These are phyloP conservation scores for Bipolaris cookei DNA, from an alignment of 2,329 filamentous ascomycete species.

Conservation along the genomic window DNA sequence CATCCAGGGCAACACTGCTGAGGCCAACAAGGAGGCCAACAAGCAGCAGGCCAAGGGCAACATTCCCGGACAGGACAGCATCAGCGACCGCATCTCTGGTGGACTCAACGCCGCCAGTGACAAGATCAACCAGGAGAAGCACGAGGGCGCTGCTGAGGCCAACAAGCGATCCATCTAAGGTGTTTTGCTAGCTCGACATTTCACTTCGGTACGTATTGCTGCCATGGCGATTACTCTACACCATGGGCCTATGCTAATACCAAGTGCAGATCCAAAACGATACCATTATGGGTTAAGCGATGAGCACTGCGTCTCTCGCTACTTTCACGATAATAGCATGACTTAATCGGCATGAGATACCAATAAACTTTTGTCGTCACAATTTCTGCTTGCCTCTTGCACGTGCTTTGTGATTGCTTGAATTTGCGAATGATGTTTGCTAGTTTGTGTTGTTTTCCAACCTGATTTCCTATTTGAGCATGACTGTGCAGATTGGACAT, in stretches of 20 bases:
- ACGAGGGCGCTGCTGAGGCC: slow-evolving; percentile 57
- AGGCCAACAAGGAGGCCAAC: slow-evolving; percentile 71
- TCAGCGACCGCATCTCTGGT: slow-evolving; percentile 60
- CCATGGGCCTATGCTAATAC: slow-evolving; percentile 2
- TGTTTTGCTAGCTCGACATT: slow-evolving; percentile 20
- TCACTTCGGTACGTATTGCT: slow-evolving; percentile 23
- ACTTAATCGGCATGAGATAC: slow-evolving; percentile 37
- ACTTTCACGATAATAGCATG: slow-evolving; percentile 22
- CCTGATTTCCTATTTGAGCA: too few relatives aligned
- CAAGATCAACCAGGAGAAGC: slow-evolving; percentile 61
- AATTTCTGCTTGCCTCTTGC: neutral
- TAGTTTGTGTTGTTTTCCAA: too few relatives aligned
- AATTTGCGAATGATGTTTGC: neutral
- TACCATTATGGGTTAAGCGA: slow-evolving; percentile 21
- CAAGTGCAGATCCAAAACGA: slow-evolving; percentile 19
- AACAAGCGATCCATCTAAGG: slow-evolving; percentile 54
- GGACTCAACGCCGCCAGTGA: slow-evolving; percentile 59
- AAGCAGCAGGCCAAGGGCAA: slow-evolving; percentile 66
- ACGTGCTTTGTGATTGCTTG: neutral
- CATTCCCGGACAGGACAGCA: slow-evolving; percentile 51
- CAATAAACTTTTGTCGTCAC: slow-evolving; percentile 32
- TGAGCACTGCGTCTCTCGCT: slow-evolving; percentile 29
- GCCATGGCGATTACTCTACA: neutral
- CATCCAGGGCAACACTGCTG: slow-evolving; percentile 62
- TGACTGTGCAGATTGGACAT: too few relatives aligned